Base-by-base conservation (phyloP, 2,329 filamentous ascomycete species). In the Cytospora chrysosperma region DNA sequence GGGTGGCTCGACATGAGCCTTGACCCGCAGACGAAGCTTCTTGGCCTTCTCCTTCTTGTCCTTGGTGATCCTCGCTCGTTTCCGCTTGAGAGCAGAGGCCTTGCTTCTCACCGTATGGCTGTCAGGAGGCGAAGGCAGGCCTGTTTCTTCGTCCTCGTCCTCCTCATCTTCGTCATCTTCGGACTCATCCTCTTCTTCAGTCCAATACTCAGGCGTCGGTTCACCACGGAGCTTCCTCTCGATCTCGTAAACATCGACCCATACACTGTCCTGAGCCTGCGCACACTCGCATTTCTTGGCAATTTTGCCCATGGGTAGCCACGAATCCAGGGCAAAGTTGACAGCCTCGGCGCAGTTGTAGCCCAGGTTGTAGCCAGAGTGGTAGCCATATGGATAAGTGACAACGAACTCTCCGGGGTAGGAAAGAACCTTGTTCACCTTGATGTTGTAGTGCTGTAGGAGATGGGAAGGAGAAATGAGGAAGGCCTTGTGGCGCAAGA, bases 261-360 rank as follows among this genome's bases (percentile, higher is more conserved):
- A 99, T 4, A 99, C 95, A 71, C 94, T 98, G 79, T 99, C 95
- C 65, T 96, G 88, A 68, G 97, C 93, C 65, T 95, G 86, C 71
- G 95, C 93, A 73, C 95, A 99, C 72, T 98, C 89, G 76, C 95
- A 99, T 75, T 95, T 96, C 77, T 97, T 97, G 19, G 95, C 95
- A 69, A 97, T 93, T 70, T 93, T 92, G 26, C 93, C 95, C 81
- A 95, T 97, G 57, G 96, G 90, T 53, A 99, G 79, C 95, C 95
- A 99, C 32, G 92, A 90, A 69, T 97, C 93, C 10, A 96, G 88
- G 6, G 94, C 95, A 75, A 99, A 99, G 74, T 99, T 99, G 78
- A 99, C 95, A 9, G 95, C 97, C 74, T 99, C 95, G 30, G 95
- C 95, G 76, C 95, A 99, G 74, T 99, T 99, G 79, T 99, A 99